Evolutionary conservation across 768 basidiomycete genomes (phyloP).

Genomic region (Rhodotorula kratochvilovae): DNA sequence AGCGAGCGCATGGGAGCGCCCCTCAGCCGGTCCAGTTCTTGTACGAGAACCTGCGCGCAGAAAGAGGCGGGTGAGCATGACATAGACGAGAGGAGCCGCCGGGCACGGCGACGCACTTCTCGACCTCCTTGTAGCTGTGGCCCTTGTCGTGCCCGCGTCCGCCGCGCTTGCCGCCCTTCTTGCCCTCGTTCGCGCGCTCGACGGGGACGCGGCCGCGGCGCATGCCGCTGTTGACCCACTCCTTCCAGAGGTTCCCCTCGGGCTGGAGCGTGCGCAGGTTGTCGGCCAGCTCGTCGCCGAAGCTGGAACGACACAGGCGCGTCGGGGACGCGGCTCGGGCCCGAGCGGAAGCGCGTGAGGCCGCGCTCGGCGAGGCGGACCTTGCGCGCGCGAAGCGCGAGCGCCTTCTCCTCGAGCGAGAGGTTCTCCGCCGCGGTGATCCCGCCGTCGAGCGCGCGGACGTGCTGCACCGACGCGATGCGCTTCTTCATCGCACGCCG

Average conservation of each 20-base stretch:
- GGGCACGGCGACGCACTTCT: slow-evolving; percentile 14
- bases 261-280: slow-evolving; percentile 40
- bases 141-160: slow-evolving; percentile 38
- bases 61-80: background rate
- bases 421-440: slow-evolving; percentile 32
- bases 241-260: slow-evolving; percentile 43
- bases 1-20: background rate
- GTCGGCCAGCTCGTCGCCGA: slow-evolving; percentile 42
- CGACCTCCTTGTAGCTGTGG: slow-evolving; percentile 25
- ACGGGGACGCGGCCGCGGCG: slow-evolving; percentile 36
- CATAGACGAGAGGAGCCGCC: background rate
- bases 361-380: slow-evolving; percentile 33
- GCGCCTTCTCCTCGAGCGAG: slow-evolving; percentile 38
- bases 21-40: slow-evolving; percentile 14
- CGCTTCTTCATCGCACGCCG: slow-evolving; percentile 37
- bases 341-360: slow-evolving; percentile 39
- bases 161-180: slow-evolving; percentile 38
- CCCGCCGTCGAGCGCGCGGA: slow-evolving; percentile 50
- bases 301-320: slow-evolving; percentile 39
- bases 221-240: slow-evolving; percentile 42
- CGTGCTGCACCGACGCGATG: slow-evolving; percentile 35
- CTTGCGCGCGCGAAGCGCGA: slow-evolving; percentile 29
- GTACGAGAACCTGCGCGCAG: slow-evolving; percentile 14
- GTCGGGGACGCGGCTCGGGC: slow-evolving; percentile 39
- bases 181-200: slow-evolving; percentile 36